Base-by-base conservation (phyloP, 2,329 filamentous ascomycete species). In the Diaporthe australafricana region DNA sequence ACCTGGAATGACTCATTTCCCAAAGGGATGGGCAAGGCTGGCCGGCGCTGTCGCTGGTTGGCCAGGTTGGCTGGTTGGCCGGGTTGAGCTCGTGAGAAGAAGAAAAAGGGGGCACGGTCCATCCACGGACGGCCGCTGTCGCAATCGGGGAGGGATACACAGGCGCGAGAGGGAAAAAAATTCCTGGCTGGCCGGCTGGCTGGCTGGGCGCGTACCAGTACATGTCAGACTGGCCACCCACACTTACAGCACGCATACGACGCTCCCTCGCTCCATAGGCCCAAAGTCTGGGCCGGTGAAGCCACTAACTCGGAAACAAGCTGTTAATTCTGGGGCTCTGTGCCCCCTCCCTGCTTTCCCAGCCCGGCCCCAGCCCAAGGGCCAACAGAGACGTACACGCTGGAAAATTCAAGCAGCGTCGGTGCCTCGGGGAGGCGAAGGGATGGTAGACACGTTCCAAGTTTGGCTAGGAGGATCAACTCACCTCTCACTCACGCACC, bases 251-350 rank as follows among this genome's bases (percentile, higher is more conserved):
- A 42, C 25, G 60, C 60, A 48, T 35, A 71, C 56, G 55, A 70
- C 69, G 72, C 57, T 66, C 69, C 63, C 57, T 73, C 69, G 63
- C 72, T 55, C 72, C 72, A 73, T 70, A 73, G 70, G 72, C 69
- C 65, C 47, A 45, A 48, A 69, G 72, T 38, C 65, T 73, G 65
- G 67, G 70, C 70, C 69, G 56, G 67, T 72, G 70, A 60, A 57
- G 72, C 72, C 72, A 71, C 70, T 72, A 70, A 50, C 45, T 50
- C 30, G 60, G 60, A 65, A 50, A 38, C 60, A 69, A 40, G 38
- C 55, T 66, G 70, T 73, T 65, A 68, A 65, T 50, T 73, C 55
- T 57, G 55, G 72, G 65, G 70, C 57, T 70, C 72, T 69, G 57
- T 72, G 65, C 70, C 57, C 48, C 47, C 45, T 50, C 66, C 65